Conservation (phyloP, 768 basidiomycete species). For the Lentinus tigrinus region DNA sequence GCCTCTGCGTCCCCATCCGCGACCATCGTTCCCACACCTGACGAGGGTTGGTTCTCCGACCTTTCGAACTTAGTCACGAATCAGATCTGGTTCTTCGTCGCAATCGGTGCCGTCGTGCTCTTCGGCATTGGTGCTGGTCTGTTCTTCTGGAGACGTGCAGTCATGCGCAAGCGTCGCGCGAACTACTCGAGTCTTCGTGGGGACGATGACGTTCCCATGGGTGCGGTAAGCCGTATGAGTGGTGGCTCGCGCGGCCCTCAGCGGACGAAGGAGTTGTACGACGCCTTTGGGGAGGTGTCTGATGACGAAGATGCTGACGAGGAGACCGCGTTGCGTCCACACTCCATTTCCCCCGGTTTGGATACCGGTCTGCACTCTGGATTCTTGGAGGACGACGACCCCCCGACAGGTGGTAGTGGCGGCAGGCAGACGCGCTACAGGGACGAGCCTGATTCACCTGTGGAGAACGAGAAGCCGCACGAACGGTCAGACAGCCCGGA, state of each 20-base stretch:
- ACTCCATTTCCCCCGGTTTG: constrained; percentile 32
- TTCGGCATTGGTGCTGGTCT: constrained; percentile 68
- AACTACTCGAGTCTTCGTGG: constrained; percentile 59
- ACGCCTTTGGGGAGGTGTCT: constrained; percentile 90
- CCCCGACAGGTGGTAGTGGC: constrained; percentile 28
- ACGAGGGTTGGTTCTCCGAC: constrained; percentile 83
- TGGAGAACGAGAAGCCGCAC: constrained; percentile 16
- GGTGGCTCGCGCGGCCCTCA: constrained; percentile 28
- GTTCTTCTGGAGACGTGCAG: constrained; percentile 79
- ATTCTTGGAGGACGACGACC: constrained; percentile 80
- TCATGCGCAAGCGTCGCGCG: constrained; percentile 31
- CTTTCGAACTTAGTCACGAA: constrained; percentile 70
- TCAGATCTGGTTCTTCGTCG: constrained; percentile 89
- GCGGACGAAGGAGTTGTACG: constrained; percentile 85
- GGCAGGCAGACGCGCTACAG: constrained; percentile 35
- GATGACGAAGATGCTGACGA: constrained; percentile 83
- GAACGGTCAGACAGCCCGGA: constrained; percentile 28
- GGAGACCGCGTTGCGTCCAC: constrained; percentile 54
- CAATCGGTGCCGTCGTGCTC: constrained; percentile 72
- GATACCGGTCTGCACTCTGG: constrained; percentile 68
- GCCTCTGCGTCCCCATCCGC: constrained; percentile 12
- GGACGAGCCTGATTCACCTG: constrained; percentile 51
- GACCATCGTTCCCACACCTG: constrained; percentile 47
- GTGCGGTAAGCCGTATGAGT: constrained; percentile 47
- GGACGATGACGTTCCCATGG: constrained; percentile 79